These are phyloP conservation scores for Vicia sativa DNA, from an alignment of 306 rosid species.

Conservation along the genomic window DNA sequence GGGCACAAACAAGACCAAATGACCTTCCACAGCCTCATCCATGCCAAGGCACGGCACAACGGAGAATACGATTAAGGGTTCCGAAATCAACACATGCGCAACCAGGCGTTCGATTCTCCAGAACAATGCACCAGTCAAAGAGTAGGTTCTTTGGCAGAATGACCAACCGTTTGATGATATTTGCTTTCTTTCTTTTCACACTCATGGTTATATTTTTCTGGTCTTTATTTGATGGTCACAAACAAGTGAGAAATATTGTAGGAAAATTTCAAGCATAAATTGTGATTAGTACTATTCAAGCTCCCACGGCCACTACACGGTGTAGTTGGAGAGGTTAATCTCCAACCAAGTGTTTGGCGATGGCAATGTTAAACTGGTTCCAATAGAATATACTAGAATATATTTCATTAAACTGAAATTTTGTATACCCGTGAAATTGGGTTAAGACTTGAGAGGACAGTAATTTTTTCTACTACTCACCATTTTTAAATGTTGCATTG, in stretches of 20 bases:
- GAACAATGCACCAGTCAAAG: conserved; percentile 41
- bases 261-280: conserved; percentile 18
- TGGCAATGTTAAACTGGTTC: conserved; percentile 20
- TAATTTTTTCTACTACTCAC: background rate
- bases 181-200: conserved; percentile 41
- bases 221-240: conserved; percentile 42
- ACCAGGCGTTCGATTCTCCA: conserved; percentile 18
- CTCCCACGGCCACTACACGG: background rate
- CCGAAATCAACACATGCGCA: conserved; percentile 29
- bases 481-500: background rate
- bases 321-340: background rate
- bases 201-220: conserved; percentile 37
- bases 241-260: conserved; percentile 31
- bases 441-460: background rate
- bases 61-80: conserved; percentile 59
- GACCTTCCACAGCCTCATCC: conserved; percentile 36
- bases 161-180: conserved; percentile 12
- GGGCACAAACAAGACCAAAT: conserved; percentile 40
- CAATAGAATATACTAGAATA: background rate
- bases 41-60: conserved; percentile 66
- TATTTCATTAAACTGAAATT: conserved; percentile 20
- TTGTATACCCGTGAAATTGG: background rate
- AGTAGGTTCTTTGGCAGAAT: conserved; percentile 9
- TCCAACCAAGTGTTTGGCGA: background rate
- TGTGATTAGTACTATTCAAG: conserved; percentile 24